Base-by-base conservation (phyloP, 2,329 filamentous ascomycete species). In the Pseudopithomyces chartarum region DNA sequence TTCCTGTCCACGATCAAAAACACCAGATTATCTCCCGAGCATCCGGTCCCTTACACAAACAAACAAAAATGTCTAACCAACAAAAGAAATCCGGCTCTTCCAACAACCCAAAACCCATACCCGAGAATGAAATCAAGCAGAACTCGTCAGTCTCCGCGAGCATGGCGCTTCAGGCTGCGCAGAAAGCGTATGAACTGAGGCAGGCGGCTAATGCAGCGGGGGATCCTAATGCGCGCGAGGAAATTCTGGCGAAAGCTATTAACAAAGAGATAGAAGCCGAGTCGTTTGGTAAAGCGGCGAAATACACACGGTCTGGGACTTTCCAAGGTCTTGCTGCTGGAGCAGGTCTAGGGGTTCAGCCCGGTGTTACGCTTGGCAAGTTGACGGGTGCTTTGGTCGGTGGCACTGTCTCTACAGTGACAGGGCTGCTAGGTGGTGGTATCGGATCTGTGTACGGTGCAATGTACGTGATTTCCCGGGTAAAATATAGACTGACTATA, bases 201-300 rank as follows among this genome's bases (percentile, higher is more conserved):
- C 74, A 78, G 64, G 75, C 75, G 42, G 75, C 75, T 22, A 70
- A 73, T 49, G 75, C 65, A n/a, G 74, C 74, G 2, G 73, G 69
- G 22, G 73, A 78, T 52, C 67, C 75, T 10, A 59, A 76, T 45
- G 75, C 71, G 45, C 69, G 75, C 51, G 71, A 78, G 63, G 67
- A 75, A 52, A 73, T 75, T 15, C 68, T 77, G 8, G 73, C 72
- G 2, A 73, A 76, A 60, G 75, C 75, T 19, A 68, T 78, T 59
- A 74, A 77, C 57, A 76, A 75, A 52, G 73, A 76, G 44, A 76
- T 78, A 40, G 74, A 78, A 60, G 75, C 75, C 2, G 75, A 77
- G 48, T 76, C 73, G 0, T 77, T 78, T 49, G 75, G 75, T 32
- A 78, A 78, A 54, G 73, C 75, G 20, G 75, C 75, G 15, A 77